These are phyloP conservation scores for Ulmus americana DNA, from an alignment of 331 rosid genomes.

Conservation along the genomic window DNA sequence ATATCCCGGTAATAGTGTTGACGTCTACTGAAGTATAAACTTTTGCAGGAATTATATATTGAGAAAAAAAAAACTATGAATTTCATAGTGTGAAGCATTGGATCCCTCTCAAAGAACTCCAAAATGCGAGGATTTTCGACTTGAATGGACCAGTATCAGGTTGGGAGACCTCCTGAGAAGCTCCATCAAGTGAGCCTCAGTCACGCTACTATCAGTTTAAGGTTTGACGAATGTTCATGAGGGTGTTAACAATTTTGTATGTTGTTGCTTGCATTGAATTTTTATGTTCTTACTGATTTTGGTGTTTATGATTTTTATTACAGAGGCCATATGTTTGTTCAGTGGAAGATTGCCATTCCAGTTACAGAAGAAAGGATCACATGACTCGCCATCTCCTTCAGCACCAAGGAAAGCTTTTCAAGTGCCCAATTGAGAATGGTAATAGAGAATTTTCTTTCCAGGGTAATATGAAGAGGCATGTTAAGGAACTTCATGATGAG, in stretches of 20 bases:
- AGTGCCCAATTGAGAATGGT: constrained; percentile 60
- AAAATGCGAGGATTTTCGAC: constrained; percentile 67
- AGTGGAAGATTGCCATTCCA: constrained; percentile 54
- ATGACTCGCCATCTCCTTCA: constrained; percentile 67
- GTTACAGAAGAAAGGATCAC: constrained; percentile 87
- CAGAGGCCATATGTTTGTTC: constrained; percentile 68
- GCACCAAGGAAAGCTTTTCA: constrained; percentile 58
- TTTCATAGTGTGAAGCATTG: constrained; percentile 77
- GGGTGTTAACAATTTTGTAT: too few species aligned
- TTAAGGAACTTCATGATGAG: constrained; percentile 44
- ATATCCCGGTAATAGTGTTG: neutral
- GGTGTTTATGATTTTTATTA: constrained; percentile 5
- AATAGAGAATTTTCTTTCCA: constrained; percentile 40
- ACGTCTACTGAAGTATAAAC: constrained; percentile 16
- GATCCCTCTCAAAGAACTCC: constrained; percentile 88
- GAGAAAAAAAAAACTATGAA: constrained; percentile 22
- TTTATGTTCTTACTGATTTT: neutral
- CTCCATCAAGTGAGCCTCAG: constrained; percentile 81
- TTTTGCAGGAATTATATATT: constrained; percentile 56
- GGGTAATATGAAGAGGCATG: constrained; percentile 52
- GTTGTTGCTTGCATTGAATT: neutral
- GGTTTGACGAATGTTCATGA: constrained; percentile 39
- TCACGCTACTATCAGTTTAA: constrained; percentile 48
- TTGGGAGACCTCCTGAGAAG: constrained; percentile 99
- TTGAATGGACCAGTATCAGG: constrained; percentile 92